These are phyloP conservation scores for Fraxinus excelsior DNA, from an alignment of 257 asterid species.

Conservation along the genomic window DNA sequence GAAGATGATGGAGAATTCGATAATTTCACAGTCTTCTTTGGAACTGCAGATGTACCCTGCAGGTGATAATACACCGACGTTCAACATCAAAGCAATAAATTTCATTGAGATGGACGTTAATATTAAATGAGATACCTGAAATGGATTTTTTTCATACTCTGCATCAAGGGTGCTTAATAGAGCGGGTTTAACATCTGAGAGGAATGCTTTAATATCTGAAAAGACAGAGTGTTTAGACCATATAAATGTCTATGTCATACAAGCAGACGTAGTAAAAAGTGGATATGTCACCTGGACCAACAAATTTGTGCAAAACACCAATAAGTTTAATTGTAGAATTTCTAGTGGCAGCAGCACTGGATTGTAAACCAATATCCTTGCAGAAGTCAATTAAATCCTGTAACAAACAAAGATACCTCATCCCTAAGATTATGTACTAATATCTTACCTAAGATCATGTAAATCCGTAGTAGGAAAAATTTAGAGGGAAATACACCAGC, in stretches of 20 bases:
- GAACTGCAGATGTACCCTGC: constrained; percentile 79
- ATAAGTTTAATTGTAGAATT: constrained; percentile 88
- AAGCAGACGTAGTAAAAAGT: constrained; percentile 15
- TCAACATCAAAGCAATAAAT: constrained; percentile 21
- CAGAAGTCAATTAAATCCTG: constrained; percentile 98
- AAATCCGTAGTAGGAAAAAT: not conserved
- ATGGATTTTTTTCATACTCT: constrained; percentile 93
- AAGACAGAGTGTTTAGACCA: constrained; percentile 29
- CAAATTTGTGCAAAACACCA: constrained; percentile 91
- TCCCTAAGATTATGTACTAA: not conserved
- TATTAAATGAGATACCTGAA: constrained; percentile 56
- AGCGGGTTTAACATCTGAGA: constrained; percentile 95
- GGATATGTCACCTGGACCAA: constrained; percentile 85
- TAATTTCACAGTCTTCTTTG: constrained; percentile 77
- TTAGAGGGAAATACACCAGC: not conserved
- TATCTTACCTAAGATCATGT: not conserved
- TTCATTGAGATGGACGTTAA: constrained; percentile 14
- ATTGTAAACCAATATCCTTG: constrained; percentile 93
- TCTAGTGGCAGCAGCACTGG: constrained; percentile 98
- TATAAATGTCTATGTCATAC: constrained; percentile 26
- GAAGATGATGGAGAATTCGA: constrained; percentile 53
- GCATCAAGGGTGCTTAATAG: constrained; percentile 95
- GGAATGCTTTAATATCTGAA: constrained; percentile 88
- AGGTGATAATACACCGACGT: constrained; percentile 17
- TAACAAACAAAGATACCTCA: constrained; percentile 9